Base-by-base conservation (phyloP, 768 basidiomycete genomes). In the Gymnopilus dilepis region DNA sequence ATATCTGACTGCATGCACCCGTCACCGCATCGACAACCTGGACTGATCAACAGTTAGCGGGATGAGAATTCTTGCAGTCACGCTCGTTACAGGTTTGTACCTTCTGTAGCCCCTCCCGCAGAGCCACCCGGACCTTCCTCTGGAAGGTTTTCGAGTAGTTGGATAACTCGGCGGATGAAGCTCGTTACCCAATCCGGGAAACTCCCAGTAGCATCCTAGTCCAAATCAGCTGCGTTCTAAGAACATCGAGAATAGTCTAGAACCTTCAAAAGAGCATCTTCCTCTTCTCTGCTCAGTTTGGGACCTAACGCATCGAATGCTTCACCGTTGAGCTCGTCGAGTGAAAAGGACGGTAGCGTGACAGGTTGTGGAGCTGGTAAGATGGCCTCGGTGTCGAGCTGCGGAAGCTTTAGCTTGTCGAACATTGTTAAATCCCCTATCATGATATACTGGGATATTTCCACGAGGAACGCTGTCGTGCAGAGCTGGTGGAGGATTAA, bases 181-280 rank as follows among this genome's bases (percentile, higher is more conserved):
- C 81, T 87, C n/a, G 89, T 81, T 6, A 95, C 81, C 94, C 94
- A 94, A 67, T 90, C 90, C 0, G 91, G 85, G 68, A 94, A 92
- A 34, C 83, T 85, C 2, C 85, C 83, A 15, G 92, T 92, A 21
- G 88, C 84, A 59, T 91, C 86, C 76, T 84, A 48, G 19, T 38
- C 38, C 24, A 62, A 15, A 51, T 54, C 21, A 54, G 13, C 4
- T n/a, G n/a, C n/a, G 15, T 38, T 41, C 59, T 45, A 52, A 40
- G 34, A 19, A 28, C 5, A n/a, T 21, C 24, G 33, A 41, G 15
- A 24, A 28, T 43, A 41, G 42, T n/a, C 8, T 43, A 38, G 2
- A 45, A 82, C 83, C 71, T 84, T 83, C 7, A 95, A 75, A 37
- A 90, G 70, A 0, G 80, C 82, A 72, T 95, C 90, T 70, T 94